Base-by-base conservation (phyloP, 75 land plant genomes). In the Azolla pinnata region DNA sequence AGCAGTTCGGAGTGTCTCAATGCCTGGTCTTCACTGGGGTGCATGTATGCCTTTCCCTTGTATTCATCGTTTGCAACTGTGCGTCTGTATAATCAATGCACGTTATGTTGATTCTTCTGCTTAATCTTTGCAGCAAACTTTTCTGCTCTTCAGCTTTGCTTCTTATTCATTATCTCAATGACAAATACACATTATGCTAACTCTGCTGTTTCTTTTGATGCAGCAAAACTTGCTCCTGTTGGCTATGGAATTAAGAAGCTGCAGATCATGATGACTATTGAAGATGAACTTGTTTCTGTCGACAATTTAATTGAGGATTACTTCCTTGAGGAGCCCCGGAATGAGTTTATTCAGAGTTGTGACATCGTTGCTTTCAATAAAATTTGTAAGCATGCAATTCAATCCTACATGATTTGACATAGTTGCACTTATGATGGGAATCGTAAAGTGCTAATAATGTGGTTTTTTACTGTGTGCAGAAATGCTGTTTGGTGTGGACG, bases 341-440 rank as follows among this genome's bases (percentile, higher is more conserved):
- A 81, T 57, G 97, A 92, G 75, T 76, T 76, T 31, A 81, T 92
- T 49, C 97, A 92, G 84, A 88, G 97, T 58, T 92, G 97, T 74
- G 97, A 92, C 53, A 92, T 92, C 60, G 90, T 82, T 14, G 96
- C 97, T 28, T 92, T 92, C 84, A 92, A 92, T 79, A 92, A 92
- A 54, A 92, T 92, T 21, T 91, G 76, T 74, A 58, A 74, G 76
- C n/a, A n/a, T n/a, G n/a, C n/a, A n/a, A n/a, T n/a, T n/a, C n/a
- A n/a, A n/a, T n/a, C n/a, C n/a, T n/a, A n/a, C n/a, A n/a, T n/a
- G n/a, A n/a, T n/a, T n/a, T n/a, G n/a, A n/a, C n/a, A n/a, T n/a
- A n/a, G n/a, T n/a, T n/a, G n/a, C n/a, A n/a, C n/a, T n/a, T n/a
- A n/a, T n/a, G n/a, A n/a, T n/a, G n/a, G n/a, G n/a, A n/a, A n/a